Evolutionary conservation across 768 basidiomycete genomes (phyloP).

Genomic region (Tylopilus vinaceipallidus): DNA sequence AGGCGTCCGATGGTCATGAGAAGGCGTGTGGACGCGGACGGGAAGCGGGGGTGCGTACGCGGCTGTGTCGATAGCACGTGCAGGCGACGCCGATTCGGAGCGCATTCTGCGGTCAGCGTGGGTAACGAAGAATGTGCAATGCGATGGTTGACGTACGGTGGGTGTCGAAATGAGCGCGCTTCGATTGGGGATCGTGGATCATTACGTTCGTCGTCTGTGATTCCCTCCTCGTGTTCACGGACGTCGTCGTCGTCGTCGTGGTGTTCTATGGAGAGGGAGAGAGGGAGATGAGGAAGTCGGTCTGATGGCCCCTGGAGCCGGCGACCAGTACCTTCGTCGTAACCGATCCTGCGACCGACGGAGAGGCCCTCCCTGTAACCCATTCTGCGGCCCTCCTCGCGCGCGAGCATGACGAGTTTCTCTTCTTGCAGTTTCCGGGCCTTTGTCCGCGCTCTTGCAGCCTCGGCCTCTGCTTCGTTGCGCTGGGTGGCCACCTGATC

Average conservation of each 20-base stretch:
- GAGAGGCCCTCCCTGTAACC: conserved; percentile 44
- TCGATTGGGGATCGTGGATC: conserved; percentile 14
- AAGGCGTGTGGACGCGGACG: conserved; percentile 18
- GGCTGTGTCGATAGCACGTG: conserved; percentile 19
- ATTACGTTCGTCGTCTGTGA: conserved; percentile 22
- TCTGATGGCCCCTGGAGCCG: conserved; percentile 8
- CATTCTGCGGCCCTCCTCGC: conserved; percentile 41
- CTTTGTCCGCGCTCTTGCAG: conserved; percentile 43
- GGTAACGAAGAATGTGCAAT: conserved; percentile 4
- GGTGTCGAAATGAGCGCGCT: conserved; percentile 18
- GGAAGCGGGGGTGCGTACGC: conserved; percentile 21
- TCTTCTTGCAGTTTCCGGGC: conserved; percentile 44
- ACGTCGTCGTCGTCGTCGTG: conserved; percentile 13
- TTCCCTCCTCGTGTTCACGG: conserved; percentile 10
- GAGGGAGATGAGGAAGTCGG: conserved; percentile 10
- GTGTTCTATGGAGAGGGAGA: conserved; percentile 11
- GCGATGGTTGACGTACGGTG: conserved; percentile 22
- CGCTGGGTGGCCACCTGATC: conserved; percentile 41
- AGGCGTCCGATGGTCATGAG: conserved; percentile 14
- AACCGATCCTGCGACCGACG: conserved; percentile 29
- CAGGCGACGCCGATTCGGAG: conserved; percentile 28
- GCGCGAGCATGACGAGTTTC: conserved; percentile 38
- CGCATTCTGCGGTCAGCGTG: conserved; percentile 22
- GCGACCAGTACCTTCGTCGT: conserved; percentile 27
- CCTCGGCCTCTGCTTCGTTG: conserved; percentile 45